Conservation (phyloP, 257 asterid species). For the Cynanchum wilfordii region DNA sequence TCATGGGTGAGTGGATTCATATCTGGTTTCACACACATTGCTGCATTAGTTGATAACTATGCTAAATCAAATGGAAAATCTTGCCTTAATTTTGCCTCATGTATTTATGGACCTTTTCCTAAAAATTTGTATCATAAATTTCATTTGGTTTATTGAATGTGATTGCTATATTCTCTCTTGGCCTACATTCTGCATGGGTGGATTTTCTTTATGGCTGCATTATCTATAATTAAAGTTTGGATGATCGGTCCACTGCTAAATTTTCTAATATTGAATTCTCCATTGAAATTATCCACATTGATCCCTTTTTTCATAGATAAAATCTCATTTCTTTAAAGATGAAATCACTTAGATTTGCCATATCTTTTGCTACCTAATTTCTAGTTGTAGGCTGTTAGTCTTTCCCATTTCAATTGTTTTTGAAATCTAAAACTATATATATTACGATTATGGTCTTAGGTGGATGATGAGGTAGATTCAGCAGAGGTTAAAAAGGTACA, state of each 20-base stretch:
- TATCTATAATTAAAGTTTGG: neutral
- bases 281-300: neutral
- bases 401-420: neutral
- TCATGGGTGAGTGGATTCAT: conserved; percentile 9
- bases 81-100: too few species aligned
- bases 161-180: neutral
- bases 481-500: conserved; percentile 40
- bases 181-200: neutral
- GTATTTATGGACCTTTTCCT: too few species aligned
- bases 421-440: neutral
- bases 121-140: too few species aligned
- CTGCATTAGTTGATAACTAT: neutral
- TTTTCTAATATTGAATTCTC: neutral
- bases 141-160: neutral
- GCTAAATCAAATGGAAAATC: too few species aligned
- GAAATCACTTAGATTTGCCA: neutral
- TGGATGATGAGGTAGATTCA: conserved; percentile 36
- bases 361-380: neutral
- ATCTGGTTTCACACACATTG: neutral
- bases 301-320: neutral
- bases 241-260: neutral
- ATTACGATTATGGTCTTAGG: conserved; percentile 13
- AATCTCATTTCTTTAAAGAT: neutral
- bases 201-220: neutral
- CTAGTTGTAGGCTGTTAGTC: neutral